Conservation (phyloP, 2,329 filamentous ascomycete species). For the Diaporthe ampelina region DNA sequence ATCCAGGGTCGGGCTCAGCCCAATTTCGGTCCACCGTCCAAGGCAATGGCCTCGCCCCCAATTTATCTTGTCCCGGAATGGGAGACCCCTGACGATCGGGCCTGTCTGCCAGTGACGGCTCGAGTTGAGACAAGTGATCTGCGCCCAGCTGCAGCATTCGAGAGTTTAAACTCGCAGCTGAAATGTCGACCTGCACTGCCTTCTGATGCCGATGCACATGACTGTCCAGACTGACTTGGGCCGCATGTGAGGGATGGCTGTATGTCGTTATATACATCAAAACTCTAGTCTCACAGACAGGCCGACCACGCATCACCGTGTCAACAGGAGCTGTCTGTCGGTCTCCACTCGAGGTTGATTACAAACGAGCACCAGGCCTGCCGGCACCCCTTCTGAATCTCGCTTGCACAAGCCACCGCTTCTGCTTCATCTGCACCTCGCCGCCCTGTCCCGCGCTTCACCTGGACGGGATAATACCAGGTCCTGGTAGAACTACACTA, state of each 20-base stretch:
- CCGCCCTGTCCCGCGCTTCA: neutral
- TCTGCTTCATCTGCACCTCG: conserved; percentile 14
- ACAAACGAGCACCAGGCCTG: neutral
- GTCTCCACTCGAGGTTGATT: neutral
- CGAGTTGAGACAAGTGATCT: conserved; percentile 28
- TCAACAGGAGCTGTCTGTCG: neutral
- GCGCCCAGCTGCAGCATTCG: conserved; percentile 29
- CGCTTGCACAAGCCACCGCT: conserved; percentile 25
- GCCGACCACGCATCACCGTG: neutral
- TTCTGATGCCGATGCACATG: conserved; percentile 16
- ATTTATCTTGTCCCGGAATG: conserved; percentile 28
- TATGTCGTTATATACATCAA: neutral
- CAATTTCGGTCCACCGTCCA: conserved; percentile 28
- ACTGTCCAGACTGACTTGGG: neutral
- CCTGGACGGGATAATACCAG: neutral
- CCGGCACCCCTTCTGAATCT: conserved; percentile 15
- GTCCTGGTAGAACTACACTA: neutral
- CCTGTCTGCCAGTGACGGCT: conserved; percentile 19
- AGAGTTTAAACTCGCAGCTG: conserved; percentile 27
- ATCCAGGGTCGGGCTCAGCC: conserved; percentile 32
- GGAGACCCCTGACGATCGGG: conserved; percentile 30
- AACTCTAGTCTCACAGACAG: neutral
- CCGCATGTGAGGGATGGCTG: neutral
- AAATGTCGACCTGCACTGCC: conserved; percentile 8
- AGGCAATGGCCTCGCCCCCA: conserved; percentile 7